These are phyloP conservation scores for Fomes fomentarius DNA, from an alignment of 1,284 basidiomycete species.

Conservation along the genomic window DNA sequence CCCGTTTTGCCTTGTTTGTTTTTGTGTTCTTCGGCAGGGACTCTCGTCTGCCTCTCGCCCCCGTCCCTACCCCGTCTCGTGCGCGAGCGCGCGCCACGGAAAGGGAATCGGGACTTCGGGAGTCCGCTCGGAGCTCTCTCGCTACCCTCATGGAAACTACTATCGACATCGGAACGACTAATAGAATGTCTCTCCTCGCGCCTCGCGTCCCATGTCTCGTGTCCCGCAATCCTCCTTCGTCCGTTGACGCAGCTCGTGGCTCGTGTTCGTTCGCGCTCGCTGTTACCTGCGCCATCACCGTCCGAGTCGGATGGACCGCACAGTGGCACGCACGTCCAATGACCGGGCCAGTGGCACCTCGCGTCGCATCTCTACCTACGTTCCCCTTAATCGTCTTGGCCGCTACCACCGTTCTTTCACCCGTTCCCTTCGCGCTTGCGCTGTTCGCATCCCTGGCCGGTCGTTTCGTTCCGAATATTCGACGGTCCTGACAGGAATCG, in stretches of 20 bases:
- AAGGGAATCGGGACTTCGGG: not conserved
- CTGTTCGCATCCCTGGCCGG: too few species aligned
- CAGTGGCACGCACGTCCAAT: too few species aligned
- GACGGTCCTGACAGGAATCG: too few species aligned
- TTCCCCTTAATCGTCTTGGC: not conserved
- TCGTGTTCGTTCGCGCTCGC: not conserved
- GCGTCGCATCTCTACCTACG: not conserved
- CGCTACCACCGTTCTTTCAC: not conserved
- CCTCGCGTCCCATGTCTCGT: not conserved
- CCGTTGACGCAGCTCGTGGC: conserved; percentile 1
- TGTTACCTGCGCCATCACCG: too few species aligned
- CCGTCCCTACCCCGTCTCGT: not conserved
- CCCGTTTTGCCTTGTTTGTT: not conserved
- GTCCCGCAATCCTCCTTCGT: not conserved
- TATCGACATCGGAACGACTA: conserved; percentile 19
- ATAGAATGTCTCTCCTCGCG: conserved; percentile 12
- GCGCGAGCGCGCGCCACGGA: not conserved
- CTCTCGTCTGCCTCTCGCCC: not conserved
- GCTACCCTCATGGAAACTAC: conserved; percentile 5
- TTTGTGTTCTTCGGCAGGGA: not conserved
- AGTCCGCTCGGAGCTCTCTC: not conserved
- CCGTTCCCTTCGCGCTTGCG: not conserved
- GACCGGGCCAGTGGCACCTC: too few species aligned
- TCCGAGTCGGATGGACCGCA: too few species aligned
- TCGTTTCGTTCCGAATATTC: too few species aligned